Evolutionary conservation across 2,329 filamentous ascomycete genomes (phyloP), one percentile per base, ranked within the genome.

Genomic region (Hypocrella siamensis): DNA sequence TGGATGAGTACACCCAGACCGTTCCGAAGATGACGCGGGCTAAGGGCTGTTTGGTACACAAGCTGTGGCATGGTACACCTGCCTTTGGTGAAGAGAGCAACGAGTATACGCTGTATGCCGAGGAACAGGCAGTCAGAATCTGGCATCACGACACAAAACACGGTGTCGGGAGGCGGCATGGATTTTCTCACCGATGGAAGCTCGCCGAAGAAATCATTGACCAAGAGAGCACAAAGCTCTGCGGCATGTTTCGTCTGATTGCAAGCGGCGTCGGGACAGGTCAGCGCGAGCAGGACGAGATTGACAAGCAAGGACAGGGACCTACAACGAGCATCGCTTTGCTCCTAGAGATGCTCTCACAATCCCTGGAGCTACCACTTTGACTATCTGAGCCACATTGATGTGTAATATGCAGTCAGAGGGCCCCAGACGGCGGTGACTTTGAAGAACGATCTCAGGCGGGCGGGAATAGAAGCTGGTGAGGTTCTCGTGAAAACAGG

Each of bases 181-280:
- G 21, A 7, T 22, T 12, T 7, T 7, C 39, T 36, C 79, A 94
- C 88, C 52, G 84, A 83, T 39, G 85, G 84, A 36, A 96, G 74
- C 60, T 93, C 82, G 50, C 90, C 90, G 55, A 90, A 88, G 37
- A 82, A 68, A 52, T 94, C 85, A 51, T 85, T 76, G 40, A 96
- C 78, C 40, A 94, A 70, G 52, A 93, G 75, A 61, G 78, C 72
- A 64, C 84, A 93, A 50, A 96, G 81, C 70, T 94, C 83, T 48
- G 79, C 75, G 43, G 80, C 68, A 53, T 80, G 71, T 62, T 84
- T 75, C 38, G 72, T 74, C 73, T 78, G 40, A 15, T n/a, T 37
- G 31, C 26, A 30, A 16, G 25, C 25, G 15, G 25, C n/a, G n/a
- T 26, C 25, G 32, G 30, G 27, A 34, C n/a, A n/a, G n/a, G 42